Evolutionary conservation across 2,329 filamentous ascomycete species (phyloP).

Genomic region (Chalaropsis thielavioides): DNA sequence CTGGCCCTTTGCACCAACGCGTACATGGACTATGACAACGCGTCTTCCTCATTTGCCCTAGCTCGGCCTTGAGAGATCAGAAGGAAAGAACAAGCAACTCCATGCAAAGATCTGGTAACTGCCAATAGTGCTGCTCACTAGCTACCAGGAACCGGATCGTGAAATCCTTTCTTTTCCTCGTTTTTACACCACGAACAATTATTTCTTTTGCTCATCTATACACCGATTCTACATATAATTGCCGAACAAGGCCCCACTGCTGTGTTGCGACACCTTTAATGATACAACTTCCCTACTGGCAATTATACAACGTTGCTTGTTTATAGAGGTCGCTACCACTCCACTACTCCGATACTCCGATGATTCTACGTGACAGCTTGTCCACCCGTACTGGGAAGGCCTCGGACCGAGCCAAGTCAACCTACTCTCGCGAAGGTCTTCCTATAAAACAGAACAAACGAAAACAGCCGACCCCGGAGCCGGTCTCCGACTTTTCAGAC

Average conservation of each 20-base stretch:
- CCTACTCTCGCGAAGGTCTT: background rate
- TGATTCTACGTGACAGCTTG: background rate
- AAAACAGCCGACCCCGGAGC: background rate
- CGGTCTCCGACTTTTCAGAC: background rate
- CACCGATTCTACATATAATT: background rate
- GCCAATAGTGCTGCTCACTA: background rate
- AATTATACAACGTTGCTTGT: background rate
- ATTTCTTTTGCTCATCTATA: background rate
- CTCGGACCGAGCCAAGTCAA: background rate
- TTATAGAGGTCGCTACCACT: background rate
- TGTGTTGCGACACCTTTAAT: too few relatives aligned
- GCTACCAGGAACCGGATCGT: background rate
- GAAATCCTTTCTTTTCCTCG: background rate
- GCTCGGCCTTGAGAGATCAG: background rate
- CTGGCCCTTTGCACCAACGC: background rate
- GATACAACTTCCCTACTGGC: background rate
- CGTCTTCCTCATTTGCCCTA: background rate
- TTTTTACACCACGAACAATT: background rate
- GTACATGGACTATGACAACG: background rate
- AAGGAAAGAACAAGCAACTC: background rate
- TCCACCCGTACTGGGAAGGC: background rate
- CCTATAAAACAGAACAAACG: background rate
- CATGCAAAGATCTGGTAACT: background rate
- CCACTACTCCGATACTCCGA: background rate
- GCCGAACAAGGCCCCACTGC: too few relatives aligned